These are phyloP conservation scores for Thelonectria rubi DNA, from an alignment of 2,329 filamentous ascomycete species.

Conservation along the genomic window DNA sequence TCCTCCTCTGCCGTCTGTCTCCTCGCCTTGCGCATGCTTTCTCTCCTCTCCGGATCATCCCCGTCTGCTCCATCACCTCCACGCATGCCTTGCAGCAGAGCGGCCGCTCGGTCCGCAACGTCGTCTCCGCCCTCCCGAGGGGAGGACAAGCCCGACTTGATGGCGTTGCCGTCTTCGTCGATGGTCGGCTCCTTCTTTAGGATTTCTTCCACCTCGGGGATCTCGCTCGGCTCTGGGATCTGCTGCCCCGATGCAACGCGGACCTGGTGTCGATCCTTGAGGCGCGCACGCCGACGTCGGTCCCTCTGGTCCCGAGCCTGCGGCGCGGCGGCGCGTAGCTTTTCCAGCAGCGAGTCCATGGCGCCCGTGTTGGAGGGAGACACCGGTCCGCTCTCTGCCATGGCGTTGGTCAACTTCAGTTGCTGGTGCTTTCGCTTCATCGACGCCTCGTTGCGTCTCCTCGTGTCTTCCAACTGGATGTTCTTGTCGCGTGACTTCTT, in stretches of 20 bases:
- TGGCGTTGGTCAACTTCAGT: slow-evolving; percentile 66
- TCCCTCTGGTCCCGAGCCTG: slow-evolving; percentile 90
- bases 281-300: slow-evolving; percentile 81
- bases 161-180: slow-evolving; percentile 59
- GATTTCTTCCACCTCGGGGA: slow-evolving; percentile 62
- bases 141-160: slow-evolving; percentile 61
- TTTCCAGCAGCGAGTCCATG: slow-evolving; percentile 96
- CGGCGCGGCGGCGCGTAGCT: slow-evolving; percentile 90
- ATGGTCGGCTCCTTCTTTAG: slow-evolving; percentile 49
- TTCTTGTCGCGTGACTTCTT: slow-evolving; percentile 98
- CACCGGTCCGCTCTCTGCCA: slow-evolving; percentile 60
- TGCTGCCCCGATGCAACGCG: slow-evolving; percentile 89
- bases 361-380: slow-evolving; percentile 83
- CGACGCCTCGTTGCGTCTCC: slow-evolving; percentile 85
- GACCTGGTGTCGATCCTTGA: slow-evolving; percentile 91
- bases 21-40: slow-evolving; percentile 67
- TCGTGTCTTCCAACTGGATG: slow-evolving; percentile 79
- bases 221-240: slow-evolving; percentile 75
- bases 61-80: slow-evolving; percentile 68
- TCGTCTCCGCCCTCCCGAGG: slow-evolving; percentile 69
- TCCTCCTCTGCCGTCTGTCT: slow-evolving; percentile 84
- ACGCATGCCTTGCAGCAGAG: slow-evolving; percentile 84
- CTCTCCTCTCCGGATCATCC: slow-evolving; percentile 60
- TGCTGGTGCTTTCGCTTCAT: slow-evolving; percentile 91
- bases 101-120: slow-evolving; percentile 84